Evolutionary conservation across 2,329 filamentous ascomycete genomes (phyloP).

Genomic region (Aspergillus carbonarius): DNA sequence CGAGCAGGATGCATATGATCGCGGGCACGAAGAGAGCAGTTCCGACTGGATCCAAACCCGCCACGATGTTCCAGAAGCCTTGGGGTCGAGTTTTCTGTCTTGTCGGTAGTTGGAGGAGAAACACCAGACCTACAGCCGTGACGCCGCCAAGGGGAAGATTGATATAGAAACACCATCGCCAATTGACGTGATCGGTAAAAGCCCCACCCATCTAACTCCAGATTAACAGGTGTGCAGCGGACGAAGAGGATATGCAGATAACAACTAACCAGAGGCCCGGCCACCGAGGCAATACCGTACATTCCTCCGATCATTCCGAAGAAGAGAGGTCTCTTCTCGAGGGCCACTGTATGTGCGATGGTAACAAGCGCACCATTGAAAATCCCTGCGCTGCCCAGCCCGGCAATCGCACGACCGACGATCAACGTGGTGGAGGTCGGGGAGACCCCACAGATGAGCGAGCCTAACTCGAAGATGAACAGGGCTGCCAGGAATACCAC

Average conservation of each 20-base stretch:
- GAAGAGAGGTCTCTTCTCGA: slow-evolving; percentile 32
- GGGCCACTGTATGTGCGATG: slow-evolving; percentile 32
- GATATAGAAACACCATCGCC: slow-evolving; percentile 55
- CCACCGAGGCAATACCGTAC: slow-evolving; percentile 34
- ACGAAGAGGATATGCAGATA: too few relatives aligned
- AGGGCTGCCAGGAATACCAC: slow-evolving; percentile 34
- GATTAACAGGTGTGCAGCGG: too few relatives aligned
- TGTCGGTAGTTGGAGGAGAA: neutral
- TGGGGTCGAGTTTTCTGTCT: too few relatives aligned
- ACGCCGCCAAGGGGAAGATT: slow-evolving; percentile 52
- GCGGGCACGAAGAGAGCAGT: slow-evolving; percentile 51
- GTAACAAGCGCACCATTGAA: slow-evolving; percentile 35
- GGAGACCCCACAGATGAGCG: slow-evolving; percentile 30
- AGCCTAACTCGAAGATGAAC: slow-evolving; percentile 40
- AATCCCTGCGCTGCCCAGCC: slow-evolving; percentile 31
- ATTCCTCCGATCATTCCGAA: slow-evolving; percentile 32
- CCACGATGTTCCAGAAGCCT: neutral
- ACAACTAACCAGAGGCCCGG: slow-evolving; percentile 24
- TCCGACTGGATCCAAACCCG: slow-evolving; percentile 51
- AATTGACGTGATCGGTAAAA: slow-evolving; percentile 21
- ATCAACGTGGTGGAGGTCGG: slow-evolving; percentile 33
- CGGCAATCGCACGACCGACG: slow-evolving; percentile 35
- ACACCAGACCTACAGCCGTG: slow-evolving; percentile 13
- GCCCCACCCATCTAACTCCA: slow-evolving; percentile 15
- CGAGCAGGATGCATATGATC: slow-evolving; percentile 55